Evolutionary conservation across 177 flowering plant species (phyloP).

Genomic region (Vitis hybrid): DNA sequence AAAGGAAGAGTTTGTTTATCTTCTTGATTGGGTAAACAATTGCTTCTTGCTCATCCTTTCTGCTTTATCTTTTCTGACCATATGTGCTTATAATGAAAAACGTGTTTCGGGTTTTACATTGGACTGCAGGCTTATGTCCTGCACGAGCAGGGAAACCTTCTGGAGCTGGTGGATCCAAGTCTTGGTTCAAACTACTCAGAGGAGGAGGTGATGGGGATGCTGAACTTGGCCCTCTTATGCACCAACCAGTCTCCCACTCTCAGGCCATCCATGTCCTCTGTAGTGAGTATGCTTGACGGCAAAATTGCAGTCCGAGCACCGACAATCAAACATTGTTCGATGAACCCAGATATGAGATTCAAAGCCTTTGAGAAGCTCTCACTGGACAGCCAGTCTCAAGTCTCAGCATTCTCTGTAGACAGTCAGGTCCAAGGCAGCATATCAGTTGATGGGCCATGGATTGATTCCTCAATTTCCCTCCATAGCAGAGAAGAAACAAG

Average conservation of each 20-base stretch:
- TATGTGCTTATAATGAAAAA: too few relatives aligned
- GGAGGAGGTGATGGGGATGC: too few relatives aligned
- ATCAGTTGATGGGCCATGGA: slow-evolving; percentile 54
- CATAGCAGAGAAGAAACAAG: slow-evolving; percentile 28
- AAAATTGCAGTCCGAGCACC: slow-evolving; percentile 50
- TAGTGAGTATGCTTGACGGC: slow-evolving; percentile 77
- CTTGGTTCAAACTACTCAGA: slow-evolving; percentile 51
- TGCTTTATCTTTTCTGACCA: too few relatives aligned
- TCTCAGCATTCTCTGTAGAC: slow-evolving; percentile 30
- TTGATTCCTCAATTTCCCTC: slow-evolving; percentile 40
- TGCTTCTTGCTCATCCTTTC: too few relatives aligned
- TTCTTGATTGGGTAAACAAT: too few relatives aligned
- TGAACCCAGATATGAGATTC: slow-evolving; percentile 37
- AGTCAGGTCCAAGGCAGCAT: slow-evolving; percentile 29
- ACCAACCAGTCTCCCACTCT: too few relatives aligned
- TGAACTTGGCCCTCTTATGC: too few relatives aligned
- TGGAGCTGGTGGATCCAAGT: too few relatives aligned
- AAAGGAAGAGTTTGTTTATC: too few relatives aligned
- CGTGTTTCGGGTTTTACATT: too few relatives aligned
- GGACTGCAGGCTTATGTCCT: too few relatives aligned
- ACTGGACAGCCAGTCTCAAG: slow-evolving; percentile 51
- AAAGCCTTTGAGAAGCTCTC: slow-evolving; percentile 58
- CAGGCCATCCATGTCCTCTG: slow-evolving; percentile 18
- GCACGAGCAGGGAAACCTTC: too few relatives aligned
- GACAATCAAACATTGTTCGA: slow-evolving; percentile 24